phyloP scores from a whole-genome alignment of 2,329 filamentous ascomycete genomes.

The Aspergillus sclerotialis region DNA sequence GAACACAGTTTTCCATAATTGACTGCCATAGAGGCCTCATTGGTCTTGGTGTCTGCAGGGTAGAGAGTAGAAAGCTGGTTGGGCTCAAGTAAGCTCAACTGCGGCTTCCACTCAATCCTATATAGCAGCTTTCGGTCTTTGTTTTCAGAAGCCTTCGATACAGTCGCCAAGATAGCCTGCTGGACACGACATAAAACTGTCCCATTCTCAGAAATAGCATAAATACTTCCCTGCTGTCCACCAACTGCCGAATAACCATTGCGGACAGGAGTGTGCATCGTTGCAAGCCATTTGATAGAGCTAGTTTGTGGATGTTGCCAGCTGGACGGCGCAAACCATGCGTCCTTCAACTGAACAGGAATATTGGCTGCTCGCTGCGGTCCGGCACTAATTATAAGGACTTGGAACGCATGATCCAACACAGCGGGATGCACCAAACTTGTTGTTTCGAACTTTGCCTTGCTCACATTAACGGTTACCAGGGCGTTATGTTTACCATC shows the following conservation, averaged over 20 bases:
- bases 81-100: conserved; percentile 27
- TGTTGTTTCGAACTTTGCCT: conserved; percentile 5
- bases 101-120: conserved; percentile 32
- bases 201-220: conserved; percentile 23
- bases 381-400: conserved; percentile 15
- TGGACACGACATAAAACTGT: conserved; percentile 20
- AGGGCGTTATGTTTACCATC: conserved; percentile 8
- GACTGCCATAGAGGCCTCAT: conserved; percentile 4
- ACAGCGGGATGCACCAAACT: conserved; percentile 31
- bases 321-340: conserved; percentile 25
- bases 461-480: conserved; percentile 1
- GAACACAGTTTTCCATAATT: conserved; percentile 1
- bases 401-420: conserved; percentile 31
- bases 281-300: conserved; percentile 18
- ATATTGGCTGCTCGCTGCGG: conserved; percentile 17
- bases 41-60: conserved; percentile 9
- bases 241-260: not conserved
- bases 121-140: conserved; percentile 25
- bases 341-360: conserved; percentile 21
- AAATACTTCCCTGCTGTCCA: conserved; percentile 22
- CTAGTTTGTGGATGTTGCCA: conserved; percentile 21
- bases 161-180: conserved; percentile 16
- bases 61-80: conserved; percentile 20
- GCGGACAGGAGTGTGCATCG: conserved; percentile 1
- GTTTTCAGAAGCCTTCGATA: conserved; percentile 13